Evolutionary conservation across 371 early-diverging fungal species (phyloP).

Genomic region (Mucor velutinosus): DNA sequence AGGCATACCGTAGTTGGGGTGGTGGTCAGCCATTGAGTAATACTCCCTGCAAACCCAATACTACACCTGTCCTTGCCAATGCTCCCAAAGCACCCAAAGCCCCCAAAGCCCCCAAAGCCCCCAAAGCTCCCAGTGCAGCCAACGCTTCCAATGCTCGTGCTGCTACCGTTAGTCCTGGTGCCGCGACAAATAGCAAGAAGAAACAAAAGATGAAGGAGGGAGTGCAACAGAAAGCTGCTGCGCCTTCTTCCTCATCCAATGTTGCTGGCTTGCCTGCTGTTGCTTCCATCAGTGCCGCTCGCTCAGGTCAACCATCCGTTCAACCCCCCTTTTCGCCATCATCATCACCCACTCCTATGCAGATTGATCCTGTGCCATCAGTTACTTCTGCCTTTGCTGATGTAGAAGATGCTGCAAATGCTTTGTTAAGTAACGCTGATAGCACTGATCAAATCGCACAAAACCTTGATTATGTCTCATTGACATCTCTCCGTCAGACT

Average conservation of each 20-base stretch:
- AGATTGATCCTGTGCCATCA: background rate
- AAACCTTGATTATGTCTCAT: too few species aligned
- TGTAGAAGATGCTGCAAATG: conserved; percentile 16
- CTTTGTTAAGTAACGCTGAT: background rate
- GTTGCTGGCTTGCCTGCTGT: background rate
- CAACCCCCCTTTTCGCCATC: background rate
- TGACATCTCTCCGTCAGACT: too few species aligned
- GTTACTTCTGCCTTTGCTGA: conserved; percentile 10
- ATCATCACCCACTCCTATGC: background rate
- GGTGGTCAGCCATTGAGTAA: background rate
- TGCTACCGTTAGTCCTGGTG: background rate
- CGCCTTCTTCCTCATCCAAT: background rate
- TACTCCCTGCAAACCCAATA: too few species aligned
- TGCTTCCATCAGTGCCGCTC: too few species aligned
- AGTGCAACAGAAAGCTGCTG: background rate
- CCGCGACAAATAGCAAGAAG: background rate
- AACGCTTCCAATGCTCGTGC: background rate
- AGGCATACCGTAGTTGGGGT: background rate
- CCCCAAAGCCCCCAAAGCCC: too few species aligned
- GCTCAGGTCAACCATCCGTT: too few species aligned
- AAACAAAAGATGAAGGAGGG: background rate
- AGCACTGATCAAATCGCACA: background rate
- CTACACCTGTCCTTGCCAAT: too few species aligned
- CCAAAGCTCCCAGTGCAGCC: background rate
- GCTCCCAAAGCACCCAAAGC: too few species aligned